Conservation (phyloP, 208 protist genomes). For the Jaenimonas drosophilae region DNA sequence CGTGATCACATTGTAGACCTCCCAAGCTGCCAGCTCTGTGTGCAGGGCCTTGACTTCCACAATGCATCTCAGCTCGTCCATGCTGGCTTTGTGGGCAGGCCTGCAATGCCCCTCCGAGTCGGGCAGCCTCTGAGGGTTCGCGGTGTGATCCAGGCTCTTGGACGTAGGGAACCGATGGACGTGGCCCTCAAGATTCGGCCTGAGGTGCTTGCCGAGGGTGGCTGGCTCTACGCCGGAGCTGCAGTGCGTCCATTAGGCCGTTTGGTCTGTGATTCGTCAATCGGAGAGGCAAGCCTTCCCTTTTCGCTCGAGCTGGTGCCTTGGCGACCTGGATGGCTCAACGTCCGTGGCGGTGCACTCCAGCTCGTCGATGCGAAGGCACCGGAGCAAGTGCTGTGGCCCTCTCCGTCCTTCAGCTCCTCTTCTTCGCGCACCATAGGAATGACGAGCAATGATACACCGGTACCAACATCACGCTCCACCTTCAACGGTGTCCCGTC, state of each 20-base stretch:
- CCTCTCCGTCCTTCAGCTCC: constrained; percentile 8
- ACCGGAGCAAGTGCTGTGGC: constrained; percentile 30
- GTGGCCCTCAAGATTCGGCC: constrained; percentile 51
- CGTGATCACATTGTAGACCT: too few relatives aligned
- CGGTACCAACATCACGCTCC: not conserved
- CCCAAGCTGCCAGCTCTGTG: too few relatives aligned
- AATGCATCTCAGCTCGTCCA: too few relatives aligned
- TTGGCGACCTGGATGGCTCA: constrained; percentile 45
- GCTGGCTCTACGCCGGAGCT: constrained; percentile 57
- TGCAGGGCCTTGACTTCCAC: too few relatives aligned
- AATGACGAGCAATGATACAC: not conserved
- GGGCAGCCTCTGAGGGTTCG: constrained; percentile 21
- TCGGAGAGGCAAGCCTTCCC: constrained; percentile 5
- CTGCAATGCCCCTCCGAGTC: not conserved
- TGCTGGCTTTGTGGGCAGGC: too few relatives aligned
- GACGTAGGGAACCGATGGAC: constrained; percentile 13
- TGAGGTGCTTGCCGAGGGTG: constrained; percentile 40
- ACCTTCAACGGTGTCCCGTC: not conserved
- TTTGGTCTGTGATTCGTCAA: constrained; percentile 5
- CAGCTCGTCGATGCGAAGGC: constrained; percentile 33
- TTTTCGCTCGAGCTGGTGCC: constrained; percentile 50
- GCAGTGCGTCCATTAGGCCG: constrained; percentile 24
- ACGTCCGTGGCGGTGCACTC: constrained; percentile 20
- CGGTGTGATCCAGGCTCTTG: constrained; percentile 22
- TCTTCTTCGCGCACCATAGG: not conserved